Percentiles rank a stretch among this genome's conserved stretches.
phyloP scores from a whole-genome alignment of 768 basidiomycete genomes.

The Kwoniella botswanensis region DNA sequence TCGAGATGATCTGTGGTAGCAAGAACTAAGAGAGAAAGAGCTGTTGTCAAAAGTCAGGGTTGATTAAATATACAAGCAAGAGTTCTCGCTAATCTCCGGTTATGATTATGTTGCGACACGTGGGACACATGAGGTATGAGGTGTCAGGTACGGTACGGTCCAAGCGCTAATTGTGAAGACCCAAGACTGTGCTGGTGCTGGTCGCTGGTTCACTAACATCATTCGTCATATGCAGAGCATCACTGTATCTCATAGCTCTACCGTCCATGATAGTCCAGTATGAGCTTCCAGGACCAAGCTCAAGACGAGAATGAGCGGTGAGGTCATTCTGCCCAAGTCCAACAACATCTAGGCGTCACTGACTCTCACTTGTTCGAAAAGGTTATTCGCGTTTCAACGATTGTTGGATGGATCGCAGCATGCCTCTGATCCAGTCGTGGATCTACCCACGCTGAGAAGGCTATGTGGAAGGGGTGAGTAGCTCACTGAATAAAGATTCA shows the following conservation, averaged over 20 bases:
- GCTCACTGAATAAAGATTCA: neutral
- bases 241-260: neutral
- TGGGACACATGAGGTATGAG: no score
- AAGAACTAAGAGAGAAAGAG: conserved; percentile 4
- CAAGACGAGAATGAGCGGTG: conserved; percentile 19
- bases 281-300: conserved; percentile 1
- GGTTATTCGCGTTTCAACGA: conserved; percentile 50
- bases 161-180: no score
- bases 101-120: no score
- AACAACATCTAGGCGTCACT: neutral
- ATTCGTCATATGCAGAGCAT: neutral
- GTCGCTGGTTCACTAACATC: no score
- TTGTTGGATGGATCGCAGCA: conserved; percentile 45
- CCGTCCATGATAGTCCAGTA: neutral
- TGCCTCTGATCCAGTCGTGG: conserved; percentile 40
- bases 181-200: no score
- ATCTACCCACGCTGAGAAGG: conserved; percentile 42
- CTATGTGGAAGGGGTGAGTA: conserved; percentile 50
- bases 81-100: no score
- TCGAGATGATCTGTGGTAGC: neutral
- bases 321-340: neutral
- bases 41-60: neutral
- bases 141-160: no score
- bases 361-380: conserved; percentile 4
- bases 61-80: no score